A percentile compares a stretch with the other conserved stretches of the same genome.
Evolutionary conservation across 2,329 filamentous ascomycete species (phyloP).

Genomic region (Diaporthe humulicola): DNA sequence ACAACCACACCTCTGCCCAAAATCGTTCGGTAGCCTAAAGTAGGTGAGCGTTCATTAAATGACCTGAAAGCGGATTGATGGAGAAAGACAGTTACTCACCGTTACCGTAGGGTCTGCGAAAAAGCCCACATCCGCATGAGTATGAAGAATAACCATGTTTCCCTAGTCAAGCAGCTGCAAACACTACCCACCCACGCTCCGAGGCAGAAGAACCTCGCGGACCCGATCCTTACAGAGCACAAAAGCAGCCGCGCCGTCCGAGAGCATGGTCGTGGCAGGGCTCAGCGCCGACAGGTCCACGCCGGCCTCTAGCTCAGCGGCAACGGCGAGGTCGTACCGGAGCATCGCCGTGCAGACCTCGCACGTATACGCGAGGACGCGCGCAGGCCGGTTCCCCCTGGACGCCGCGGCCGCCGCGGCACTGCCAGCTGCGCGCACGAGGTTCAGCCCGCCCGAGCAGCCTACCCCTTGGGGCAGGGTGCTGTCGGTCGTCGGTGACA

Average conservation of each 20-base stretch:
- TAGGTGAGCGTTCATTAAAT: background rate
- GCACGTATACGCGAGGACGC: background rate
- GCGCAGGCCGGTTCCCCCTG: background rate
- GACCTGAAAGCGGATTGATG: background rate
- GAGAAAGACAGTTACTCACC: background rate
- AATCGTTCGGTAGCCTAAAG: background rate
- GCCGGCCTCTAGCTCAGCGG: background rate
- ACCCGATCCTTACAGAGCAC: background rate
- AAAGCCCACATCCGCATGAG: background rate
- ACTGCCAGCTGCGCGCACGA: background rate
- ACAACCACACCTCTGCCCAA: background rate
- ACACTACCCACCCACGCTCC: background rate
- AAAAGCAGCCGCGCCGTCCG: background rate
- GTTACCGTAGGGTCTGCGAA: background rate
- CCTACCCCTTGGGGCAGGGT: background rate
- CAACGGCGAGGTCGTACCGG: background rate
- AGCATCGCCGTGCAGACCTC: background rate
- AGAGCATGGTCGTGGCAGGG: background rate
- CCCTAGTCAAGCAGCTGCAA: background rate
- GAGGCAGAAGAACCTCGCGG: background rate
- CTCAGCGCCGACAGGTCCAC: background rate
- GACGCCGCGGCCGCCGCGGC: background rate
- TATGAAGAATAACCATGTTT: background rate
- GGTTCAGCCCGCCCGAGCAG: background rate
- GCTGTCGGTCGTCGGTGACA: background rate